These are phyloP conservation scores for Pholiota molesta DNA, from an alignment of 768 basidiomycete species.

Conservation along the genomic window DNA sequence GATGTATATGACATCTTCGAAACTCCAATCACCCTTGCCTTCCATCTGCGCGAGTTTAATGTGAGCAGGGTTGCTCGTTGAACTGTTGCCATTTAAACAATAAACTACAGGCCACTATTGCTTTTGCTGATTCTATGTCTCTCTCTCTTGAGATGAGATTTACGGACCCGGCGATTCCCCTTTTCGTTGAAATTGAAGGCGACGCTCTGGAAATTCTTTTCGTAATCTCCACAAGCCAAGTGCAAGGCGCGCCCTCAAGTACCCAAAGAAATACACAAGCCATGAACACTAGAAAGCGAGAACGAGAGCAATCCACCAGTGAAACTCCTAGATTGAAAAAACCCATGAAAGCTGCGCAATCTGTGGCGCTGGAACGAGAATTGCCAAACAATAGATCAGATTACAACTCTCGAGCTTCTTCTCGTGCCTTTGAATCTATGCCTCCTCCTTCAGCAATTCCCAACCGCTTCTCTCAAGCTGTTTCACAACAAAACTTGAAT, in stretches of 20 bases:
- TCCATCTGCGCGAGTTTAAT: conserved; percentile 85
- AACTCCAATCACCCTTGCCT: conserved; percentile 69
- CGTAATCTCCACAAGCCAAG: conserved; percentile 77
- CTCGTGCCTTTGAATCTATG: conserved; percentile 37
- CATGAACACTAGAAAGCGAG: conserved; percentile 42
- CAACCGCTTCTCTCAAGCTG: conserved; percentile 14
- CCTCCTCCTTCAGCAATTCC: conserved; percentile 39
- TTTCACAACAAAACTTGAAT: conserved; percentile 4
- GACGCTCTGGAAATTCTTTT: conserved; percentile 70
- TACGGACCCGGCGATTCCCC: conserved; percentile 70
- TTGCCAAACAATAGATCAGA: conserved; percentile 8
- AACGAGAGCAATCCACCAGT: conserved; percentile 40
- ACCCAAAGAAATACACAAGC: conserved; percentile 26
- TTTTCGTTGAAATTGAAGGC: conserved; percentile 78
- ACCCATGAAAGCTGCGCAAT: conserved; percentile 54
- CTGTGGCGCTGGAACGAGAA: conserved; percentile 27
- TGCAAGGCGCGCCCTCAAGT: conserved; percentile 36
- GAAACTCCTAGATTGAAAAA: conserved; percentile 52
- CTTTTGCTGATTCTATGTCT: conserved; percentile 74
- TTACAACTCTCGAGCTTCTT: conserved; percentile 25
- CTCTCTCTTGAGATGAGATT: conserved; percentile 72
- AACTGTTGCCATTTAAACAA: background rate
- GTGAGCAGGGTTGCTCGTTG: conserved; percentile 40
- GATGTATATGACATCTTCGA: conserved; percentile 71
- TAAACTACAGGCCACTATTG: conserved; percentile 71